These are phyloP conservation scores for Diaporthe helianthi DNA, from an alignment of 2,329 filamentous ascomycete species.

Conservation along the genomic window DNA sequence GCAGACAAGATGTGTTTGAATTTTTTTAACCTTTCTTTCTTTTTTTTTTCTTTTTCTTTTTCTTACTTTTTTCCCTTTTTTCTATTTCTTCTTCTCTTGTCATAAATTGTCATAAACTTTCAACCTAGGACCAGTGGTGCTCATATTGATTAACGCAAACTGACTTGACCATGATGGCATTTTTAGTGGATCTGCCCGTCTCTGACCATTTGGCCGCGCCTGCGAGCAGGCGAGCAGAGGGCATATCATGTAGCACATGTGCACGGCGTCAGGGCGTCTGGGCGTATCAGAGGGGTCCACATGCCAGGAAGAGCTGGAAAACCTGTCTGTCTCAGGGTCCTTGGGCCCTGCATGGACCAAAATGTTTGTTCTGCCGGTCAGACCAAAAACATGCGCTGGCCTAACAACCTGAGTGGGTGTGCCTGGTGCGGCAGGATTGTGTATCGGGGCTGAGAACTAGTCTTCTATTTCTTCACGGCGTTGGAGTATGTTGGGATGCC, in stretches of 20 bases:
- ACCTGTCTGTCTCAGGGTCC: conserved; percentile 20
- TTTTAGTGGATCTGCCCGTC: not conserved
- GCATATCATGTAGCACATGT: too few relatives aligned
- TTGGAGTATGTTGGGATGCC: not conserved
- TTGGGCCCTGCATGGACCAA: conserved; percentile 16
- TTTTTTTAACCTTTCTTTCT: too few relatives aligned
- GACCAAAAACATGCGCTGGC: not conserved
- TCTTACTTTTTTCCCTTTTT: not conserved
- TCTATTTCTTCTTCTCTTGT: not conserved
- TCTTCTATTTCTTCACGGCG: not conserved
- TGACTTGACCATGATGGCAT: conserved; percentile 13
- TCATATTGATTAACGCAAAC: not conserved
- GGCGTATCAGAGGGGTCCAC: conserved; percentile 1
- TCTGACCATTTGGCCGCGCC: not conserved
- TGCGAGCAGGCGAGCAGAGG: too few relatives aligned
- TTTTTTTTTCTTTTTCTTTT: not conserved
- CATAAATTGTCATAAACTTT: too few relatives aligned
- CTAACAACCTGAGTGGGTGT: not conserved
- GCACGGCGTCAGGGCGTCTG: too few relatives aligned
- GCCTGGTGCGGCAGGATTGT: not conserved
- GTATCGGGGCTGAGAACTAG: not conserved
- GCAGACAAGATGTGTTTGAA: too few relatives aligned
- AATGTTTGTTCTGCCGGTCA: not conserved
- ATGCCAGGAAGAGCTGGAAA: not conserved
- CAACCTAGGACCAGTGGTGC: not conserved